A percentile compares a stretch with the other conserved stretches of the same genome.
Evolutionary conservation across 2,329 filamentous ascomycete genomes (phyloP).

Genomic region (Xylariaceae sp.): DNA sequence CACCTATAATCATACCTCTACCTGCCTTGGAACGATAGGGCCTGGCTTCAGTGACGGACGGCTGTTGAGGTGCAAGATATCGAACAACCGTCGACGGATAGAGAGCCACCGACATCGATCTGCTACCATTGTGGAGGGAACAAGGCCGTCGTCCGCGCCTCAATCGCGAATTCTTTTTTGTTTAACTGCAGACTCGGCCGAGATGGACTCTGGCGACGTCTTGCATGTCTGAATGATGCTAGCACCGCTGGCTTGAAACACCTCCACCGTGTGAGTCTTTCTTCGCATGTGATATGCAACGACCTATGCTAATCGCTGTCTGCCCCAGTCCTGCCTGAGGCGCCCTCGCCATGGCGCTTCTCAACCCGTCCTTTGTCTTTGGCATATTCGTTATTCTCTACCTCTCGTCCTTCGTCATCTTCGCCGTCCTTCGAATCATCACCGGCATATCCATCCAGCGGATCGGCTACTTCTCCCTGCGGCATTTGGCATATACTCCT

Average conservation of each 20-base stretch:
- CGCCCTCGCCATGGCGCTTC: slow-evolving; percentile 55
- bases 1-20: no score
- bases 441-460: slow-evolving; percentile 96
- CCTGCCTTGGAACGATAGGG: no score
- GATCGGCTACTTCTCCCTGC: slow-evolving; percentile 87
- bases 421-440: slow-evolving; percentile 86
- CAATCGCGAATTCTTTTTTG: no score
- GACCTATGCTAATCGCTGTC: slow-evolving; percentile 8
- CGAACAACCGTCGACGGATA: no score
- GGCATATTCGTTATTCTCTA: slow-evolving; percentile 84
- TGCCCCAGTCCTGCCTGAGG: slow-evolving; percentile 23
- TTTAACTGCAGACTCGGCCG: slow-evolving; percentile 6
- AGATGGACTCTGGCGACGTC: slow-evolving; percentile 24
- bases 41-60: no score
- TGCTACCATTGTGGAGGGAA: not conserved
- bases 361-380: slow-evolving; percentile 78
- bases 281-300: not conserved
- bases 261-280: slow-evolving; percentile 22
- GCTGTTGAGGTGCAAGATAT: no score
- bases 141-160: not conserved
- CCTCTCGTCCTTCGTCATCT: slow-evolving; percentile 86
- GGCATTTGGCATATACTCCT: slow-evolving; percentile 85
- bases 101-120: no score
- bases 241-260: slow-evolving; percentile 18
- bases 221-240: slow-evolving; percentile 24